These are phyloP conservation scores for Agastache rugosa DNA, from an alignment of 257 asterid genomes.

Conservation along the genomic window DNA sequence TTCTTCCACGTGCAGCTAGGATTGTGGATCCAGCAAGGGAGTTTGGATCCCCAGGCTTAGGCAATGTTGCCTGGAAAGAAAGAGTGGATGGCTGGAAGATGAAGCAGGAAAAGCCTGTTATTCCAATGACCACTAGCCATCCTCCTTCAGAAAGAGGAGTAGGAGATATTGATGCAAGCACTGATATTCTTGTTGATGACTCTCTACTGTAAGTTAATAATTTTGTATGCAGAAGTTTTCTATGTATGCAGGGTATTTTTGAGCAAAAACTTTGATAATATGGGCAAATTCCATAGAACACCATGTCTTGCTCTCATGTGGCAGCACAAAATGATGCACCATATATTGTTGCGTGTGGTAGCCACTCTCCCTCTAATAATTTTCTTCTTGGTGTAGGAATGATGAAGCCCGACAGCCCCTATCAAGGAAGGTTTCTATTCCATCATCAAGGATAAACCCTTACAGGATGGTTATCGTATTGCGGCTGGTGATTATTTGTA, in stretches of 20 bases:
- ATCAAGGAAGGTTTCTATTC: slow-evolving; percentile 96
- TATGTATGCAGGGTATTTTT: slow-evolving; percentile 11
- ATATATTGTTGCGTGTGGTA: background rate
- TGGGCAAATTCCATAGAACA: slow-evolving; percentile 24
- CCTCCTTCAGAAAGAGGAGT: slow-evolving; percentile 93
- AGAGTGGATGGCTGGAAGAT: slow-evolving; percentile 99
- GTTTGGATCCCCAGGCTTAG: slow-evolving; percentile 90
- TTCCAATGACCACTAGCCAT: slow-evolving; percentile 80
- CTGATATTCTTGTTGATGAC: slow-evolving; percentile 90
- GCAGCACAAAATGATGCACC: slow-evolving; percentile 27
- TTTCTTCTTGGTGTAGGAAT: slow-evolving; percentile 62
- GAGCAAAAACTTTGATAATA: slow-evolving; percentile 15
- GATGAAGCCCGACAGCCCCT: slow-evolving; percentile 99
- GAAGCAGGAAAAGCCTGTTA: slow-evolving; percentile 91
- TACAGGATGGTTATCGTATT: slow-evolving; percentile 95
- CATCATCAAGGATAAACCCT: slow-evolving; percentile 95
- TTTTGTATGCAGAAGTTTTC: slow-evolving; percentile 1
- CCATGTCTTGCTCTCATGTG: slow-evolving; percentile 20
- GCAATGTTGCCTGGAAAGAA: slow-evolving; percentile 99
- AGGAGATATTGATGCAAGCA: slow-evolving; percentile 90
- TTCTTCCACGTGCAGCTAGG: slow-evolving; percentile 66
- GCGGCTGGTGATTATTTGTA: slow-evolving; percentile 82
- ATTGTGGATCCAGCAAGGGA: slow-evolving; percentile 93
- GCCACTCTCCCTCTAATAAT: slow-evolving; percentile 12
- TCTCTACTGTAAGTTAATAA: slow-evolving; percentile 74